A percentile compares a stretch with the other conserved stretches of the same genome.
These are phyloP conservation scores for Ogataea glucozyma DNA, from an alignment of 805 yeast species.

Conservation along the genomic window DNA sequence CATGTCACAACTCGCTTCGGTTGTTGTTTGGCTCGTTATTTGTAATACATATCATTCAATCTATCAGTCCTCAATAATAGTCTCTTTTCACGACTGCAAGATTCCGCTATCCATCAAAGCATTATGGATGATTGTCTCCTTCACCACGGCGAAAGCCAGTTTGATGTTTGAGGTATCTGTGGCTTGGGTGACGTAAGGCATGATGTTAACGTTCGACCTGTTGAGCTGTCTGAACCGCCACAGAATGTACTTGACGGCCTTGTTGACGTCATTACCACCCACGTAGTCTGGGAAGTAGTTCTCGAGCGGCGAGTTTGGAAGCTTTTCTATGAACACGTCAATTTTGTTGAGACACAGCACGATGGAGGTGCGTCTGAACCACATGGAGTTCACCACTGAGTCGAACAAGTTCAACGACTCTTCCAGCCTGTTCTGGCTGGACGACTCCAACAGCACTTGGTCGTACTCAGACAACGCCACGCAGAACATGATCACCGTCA, in stretches of 20 bases:
- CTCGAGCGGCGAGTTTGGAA: conserved; percentile 78
- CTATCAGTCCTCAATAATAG: too few species aligned
- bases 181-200: conserved; percentile 93
- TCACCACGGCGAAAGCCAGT: conserved; percentile 66
- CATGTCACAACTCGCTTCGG: neutral
- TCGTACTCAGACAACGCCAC: conserved; percentile 91
- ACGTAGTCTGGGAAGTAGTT: conserved; percentile 85
- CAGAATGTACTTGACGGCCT: conserved; percentile 87
- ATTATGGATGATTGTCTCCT: conserved; percentile 57
- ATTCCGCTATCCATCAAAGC: conserved; percentile 58
- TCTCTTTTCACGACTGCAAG: conserved; percentile 32
- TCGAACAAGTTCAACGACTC: conserved; percentile 85
- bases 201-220: conserved; percentile 75
- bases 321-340: conserved; percentile 84
- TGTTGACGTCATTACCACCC: conserved; percentile 86
- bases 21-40: neutral
- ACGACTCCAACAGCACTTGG: conserved; percentile 77
- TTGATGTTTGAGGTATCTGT: conserved; percentile 89
- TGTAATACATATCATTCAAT: too few species aligned
- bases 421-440: conserved; percentile 72
- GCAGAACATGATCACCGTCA: conserved; percentile 84
- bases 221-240: conserved; percentile 89
- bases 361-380: conserved; percentile 87
- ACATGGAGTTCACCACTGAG: conserved; percentile 86
- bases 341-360: conserved; percentile 87